phyloP scores from a whole-genome alignment of 768 basidiomycete species.

The Strobilomyces confusus region DNA sequence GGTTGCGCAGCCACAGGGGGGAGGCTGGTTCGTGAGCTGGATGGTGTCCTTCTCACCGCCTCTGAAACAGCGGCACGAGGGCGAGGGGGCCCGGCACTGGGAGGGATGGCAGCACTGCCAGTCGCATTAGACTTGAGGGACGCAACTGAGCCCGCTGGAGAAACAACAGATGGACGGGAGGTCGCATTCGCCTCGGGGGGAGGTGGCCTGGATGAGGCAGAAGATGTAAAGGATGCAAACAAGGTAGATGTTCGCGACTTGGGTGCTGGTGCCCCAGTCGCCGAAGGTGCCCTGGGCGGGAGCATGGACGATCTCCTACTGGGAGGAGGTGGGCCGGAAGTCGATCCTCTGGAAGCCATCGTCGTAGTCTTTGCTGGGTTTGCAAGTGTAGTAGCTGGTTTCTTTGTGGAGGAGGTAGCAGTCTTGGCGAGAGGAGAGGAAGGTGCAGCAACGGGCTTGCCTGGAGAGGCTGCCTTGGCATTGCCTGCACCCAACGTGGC shows the following conservation, averaged over 20 bases:
- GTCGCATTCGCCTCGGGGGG: conserved; percentile 23
- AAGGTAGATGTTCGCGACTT: conserved; percentile 37
- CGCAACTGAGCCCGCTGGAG: conserved; percentile 49
- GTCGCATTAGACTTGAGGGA: conserved; percentile 44
- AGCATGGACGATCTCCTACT: conserved; percentile 31
- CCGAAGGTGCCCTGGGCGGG: conserved; percentile 35
- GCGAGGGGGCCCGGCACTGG: conserved; percentile 34
- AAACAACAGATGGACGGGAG: conserved; percentile 49
- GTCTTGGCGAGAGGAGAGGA: conserved; percentile 32
- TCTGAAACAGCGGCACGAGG: conserved; percentile 71
- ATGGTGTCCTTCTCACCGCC: conserved; percentile 49
- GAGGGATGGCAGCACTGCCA: conserved; percentile 21
- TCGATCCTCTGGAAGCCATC: conserved; percentile 31
- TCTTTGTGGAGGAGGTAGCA: conserved; percentile 28
- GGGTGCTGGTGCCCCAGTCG: conserved; percentile 34
- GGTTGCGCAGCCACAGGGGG: conserved; percentile 22
- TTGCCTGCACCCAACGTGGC: conserved; percentile 62
- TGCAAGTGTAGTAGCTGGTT: conserved; percentile 25
- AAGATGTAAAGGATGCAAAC: conserved; percentile 24
- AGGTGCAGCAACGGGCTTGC: conserved; percentile 39
- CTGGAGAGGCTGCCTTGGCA: conserved; percentile 40
- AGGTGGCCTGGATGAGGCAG: conserved; percentile 19
- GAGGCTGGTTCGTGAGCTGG: conserved; percentile 41
- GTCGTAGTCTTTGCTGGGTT: conserved; percentile 31
- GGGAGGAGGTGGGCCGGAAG: conserved; percentile 30